Evolutionary conservation across 2,329 filamentous ascomycete genomes (phyloP).

Genomic region (Aspergillus brunneoviolaceus): DNA sequence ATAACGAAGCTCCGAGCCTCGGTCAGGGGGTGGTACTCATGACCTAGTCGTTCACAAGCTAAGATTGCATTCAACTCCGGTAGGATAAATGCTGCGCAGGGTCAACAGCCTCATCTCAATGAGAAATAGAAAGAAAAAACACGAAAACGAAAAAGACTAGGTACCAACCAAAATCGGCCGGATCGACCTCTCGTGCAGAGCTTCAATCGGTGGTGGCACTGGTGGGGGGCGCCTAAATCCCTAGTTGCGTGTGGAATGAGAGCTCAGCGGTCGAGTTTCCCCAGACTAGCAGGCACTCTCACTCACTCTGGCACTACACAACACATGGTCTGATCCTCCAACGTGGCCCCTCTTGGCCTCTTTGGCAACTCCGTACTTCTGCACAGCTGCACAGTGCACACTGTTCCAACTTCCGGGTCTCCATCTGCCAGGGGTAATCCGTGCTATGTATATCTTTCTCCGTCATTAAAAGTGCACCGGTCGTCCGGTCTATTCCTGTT

Average conservation of each 20-base stretch:
- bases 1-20: background rate
- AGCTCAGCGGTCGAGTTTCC: slow-evolving; percentile 11
- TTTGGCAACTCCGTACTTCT: background rate
- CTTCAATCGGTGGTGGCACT: background rate
- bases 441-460: slow-evolving; percentile 5
- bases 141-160: background rate
- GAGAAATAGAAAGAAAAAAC: background rate
- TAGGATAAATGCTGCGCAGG: background rate
- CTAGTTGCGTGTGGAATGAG: background rate
- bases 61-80: background rate
- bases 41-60: background rate
- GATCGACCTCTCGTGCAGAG: background rate
- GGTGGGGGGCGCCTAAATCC: background rate
- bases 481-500: background rate
- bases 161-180: background rate
- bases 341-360: slow-evolving; percentile 24
- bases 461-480: slow-evolving; percentile 2
- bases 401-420: slow-evolving; percentile 5
- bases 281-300: slow-evolving; percentile 13
- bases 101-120: background rate
- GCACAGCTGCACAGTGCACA: no score
- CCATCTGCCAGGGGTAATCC: slow-evolving; percentile 14
- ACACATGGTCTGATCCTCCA: slow-evolving; percentile 22
- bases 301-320: background rate
- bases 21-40: background rate